Evolutionary conservation across 2,329 filamentous ascomycete species (phyloP), one percentile per base, ranked within the genome.

Genomic region (Didymella segeticola): DNA sequence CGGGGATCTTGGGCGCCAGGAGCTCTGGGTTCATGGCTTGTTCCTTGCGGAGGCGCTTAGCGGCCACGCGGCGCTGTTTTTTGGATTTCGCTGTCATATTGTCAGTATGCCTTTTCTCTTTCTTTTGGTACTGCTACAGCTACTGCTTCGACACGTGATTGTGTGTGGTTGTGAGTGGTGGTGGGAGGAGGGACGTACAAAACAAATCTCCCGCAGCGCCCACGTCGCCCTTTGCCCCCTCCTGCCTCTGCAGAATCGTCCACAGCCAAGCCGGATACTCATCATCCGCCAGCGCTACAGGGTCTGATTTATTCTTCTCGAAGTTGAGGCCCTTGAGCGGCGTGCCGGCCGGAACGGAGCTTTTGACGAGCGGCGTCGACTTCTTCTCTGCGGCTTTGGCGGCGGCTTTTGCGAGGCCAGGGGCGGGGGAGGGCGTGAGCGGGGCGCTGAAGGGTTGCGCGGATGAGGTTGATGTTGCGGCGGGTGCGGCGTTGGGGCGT

Each of bases 191-290:
- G 33, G 43, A 83, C 88, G 43, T 84, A 93, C 90, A 93, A 74
- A 91, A 95, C 63, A 92, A 82, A 78, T 93, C 90, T 19, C 86
- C 89, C 22, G 83, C 83, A 9, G 80, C 81, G 10, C 79, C 82
- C 3, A 80, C 83, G 4, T 76, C 83, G 2, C 77, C 69, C 51
- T 68, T 71, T 1, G 19, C 34, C 69, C 82, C 85, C 74, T 85
- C 83, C 75, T 84, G 78, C 66, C 75, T 79, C 43, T 87, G 83
- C 49, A 95, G 77, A 62, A 89, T 86, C 3, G 76, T 80, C 91
- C 91, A 96, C 57, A 96, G 75, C 91, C 91, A 96, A 20, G 79
- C 80, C 3, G 91, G 91, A 75, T 96, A 96, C 57, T 89, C 89
- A 19, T 86, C 80, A 63, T 96, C 91, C 27, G 86, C 80, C 66